Percentiles rank a stretch among this genome's conserved stretches.
Evolutionary conservation across 345 rosid species (phyloP).

Genomic region (Sisymbrium irio): DNA sequence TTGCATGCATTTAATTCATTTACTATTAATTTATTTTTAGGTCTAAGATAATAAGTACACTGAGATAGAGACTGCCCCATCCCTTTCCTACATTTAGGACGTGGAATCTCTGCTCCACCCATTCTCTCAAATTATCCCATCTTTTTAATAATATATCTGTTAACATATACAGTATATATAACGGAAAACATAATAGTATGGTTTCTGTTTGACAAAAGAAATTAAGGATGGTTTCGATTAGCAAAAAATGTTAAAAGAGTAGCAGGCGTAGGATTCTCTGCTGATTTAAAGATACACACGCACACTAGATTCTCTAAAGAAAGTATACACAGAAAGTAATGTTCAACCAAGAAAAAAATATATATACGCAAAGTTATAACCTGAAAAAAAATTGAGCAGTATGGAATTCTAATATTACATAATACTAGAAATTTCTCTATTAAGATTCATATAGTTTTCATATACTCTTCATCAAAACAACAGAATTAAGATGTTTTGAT

Average conservation of each 20-base stretch:
- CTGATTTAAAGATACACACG: neutral
- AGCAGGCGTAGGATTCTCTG: neutral
- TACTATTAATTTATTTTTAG: slow-evolving; percentile 2
- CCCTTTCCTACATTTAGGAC: slow-evolving; percentile 58
- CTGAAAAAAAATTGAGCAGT: slow-evolving; percentile 35
- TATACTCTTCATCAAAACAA: neutral
- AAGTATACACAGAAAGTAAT: neutral
- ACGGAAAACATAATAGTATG: slow-evolving; percentile 15
- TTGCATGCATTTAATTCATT: slow-evolving; percentile 18
- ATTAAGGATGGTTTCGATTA: slow-evolving; percentile 13
- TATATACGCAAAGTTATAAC: slow-evolving; percentile 15
- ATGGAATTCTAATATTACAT: slow-evolving; percentile 27
- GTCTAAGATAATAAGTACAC: slow-evolving; percentile 47
- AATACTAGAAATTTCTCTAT: neutral
- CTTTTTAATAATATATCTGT: slow-evolving; percentile 1
- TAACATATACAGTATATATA: neutral
- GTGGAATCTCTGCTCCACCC: slow-evolving; percentile 82
- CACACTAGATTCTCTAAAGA: slow-evolving; percentile 15
- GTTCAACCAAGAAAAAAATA: no score
- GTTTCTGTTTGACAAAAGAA: neutral
- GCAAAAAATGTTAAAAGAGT: neutral
- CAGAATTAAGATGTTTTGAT: neutral
- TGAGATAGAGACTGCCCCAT: slow-evolving; percentile 52
- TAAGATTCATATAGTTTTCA: neutral
- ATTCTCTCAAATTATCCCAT: slow-evolving; percentile 47